Evolutionary conservation across 176 grass and related monocot species (phyloP).

Genomic region (Calamus simplicifolius): DNA sequence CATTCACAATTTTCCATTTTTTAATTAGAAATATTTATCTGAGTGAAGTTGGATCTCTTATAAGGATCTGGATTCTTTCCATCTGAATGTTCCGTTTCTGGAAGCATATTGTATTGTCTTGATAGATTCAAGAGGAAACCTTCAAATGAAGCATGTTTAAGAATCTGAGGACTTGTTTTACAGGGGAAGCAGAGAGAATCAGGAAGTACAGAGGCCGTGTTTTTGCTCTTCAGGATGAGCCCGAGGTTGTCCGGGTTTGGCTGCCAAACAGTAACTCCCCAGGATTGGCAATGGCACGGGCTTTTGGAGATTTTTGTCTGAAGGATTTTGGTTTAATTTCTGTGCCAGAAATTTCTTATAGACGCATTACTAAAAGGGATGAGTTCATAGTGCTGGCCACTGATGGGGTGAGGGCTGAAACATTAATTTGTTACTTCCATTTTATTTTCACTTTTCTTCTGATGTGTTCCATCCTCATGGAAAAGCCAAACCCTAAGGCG

Average conservation of each 20-base stretch:
- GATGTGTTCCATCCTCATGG: no score
- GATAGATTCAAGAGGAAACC: no score
- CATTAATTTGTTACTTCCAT: not conserved
- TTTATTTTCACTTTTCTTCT: not conserved
- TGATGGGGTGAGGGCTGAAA: slow-evolving; percentile 44
- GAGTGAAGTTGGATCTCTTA: no score
- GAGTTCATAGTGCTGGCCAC: slow-evolving; percentile 71
- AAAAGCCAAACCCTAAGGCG: no score
- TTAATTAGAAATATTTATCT: no score
- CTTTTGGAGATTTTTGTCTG: slow-evolving; percentile 80
- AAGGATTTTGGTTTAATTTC: slow-evolving; percentile 71
- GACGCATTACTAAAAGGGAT: slow-evolving; percentile 40
- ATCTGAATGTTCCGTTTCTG: no score
- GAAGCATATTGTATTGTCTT: no score
- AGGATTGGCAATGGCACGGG: slow-evolving; percentile 59
- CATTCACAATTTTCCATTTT: no score
- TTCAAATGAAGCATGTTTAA: no score
- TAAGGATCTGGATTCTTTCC: no score
- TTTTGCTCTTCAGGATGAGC: slow-evolving; percentile 55
- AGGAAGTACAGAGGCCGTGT: slow-evolving; percentile 52
- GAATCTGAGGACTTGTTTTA: slow-evolving; percentile 10
- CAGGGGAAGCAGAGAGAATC: slow-evolving; percentile 70
- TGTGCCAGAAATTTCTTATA: slow-evolving; percentile 55
- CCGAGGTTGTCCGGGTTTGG: slow-evolving; percentile 63
- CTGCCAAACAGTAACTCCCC: slow-evolving; percentile 55